Evolutionary conservation across 2,329 filamentous ascomycete species (phyloP).

Genomic region (Trichoderma asperellum): DNA sequence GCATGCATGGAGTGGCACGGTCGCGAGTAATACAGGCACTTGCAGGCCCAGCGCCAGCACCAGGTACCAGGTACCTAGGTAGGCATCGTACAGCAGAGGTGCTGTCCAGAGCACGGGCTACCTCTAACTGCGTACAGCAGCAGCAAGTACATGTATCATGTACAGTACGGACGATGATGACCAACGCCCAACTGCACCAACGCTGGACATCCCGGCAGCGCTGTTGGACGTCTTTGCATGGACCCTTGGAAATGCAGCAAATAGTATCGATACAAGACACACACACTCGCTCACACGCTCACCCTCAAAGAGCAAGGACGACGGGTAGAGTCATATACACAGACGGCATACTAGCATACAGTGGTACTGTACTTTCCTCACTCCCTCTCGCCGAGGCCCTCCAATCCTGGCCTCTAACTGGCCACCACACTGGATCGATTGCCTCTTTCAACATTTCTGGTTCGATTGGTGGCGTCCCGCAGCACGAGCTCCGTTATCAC

Average conservation of each 20-base stretch:
- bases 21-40: neutral
- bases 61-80: neutral
- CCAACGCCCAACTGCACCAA: constrained; percentile 22
- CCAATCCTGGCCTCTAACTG: neutral
- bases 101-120: neutral
- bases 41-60: too few relatives aligned
- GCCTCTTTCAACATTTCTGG: constrained; percentile 16
- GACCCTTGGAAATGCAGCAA: constrained; percentile 17
- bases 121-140: neutral
- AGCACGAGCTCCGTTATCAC: constrained; percentile 10
- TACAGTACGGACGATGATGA: constrained; percentile 10
- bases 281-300: neutral
- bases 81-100: neutral
- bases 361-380: neutral
- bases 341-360: neutral
- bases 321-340: neutral
- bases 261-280: constrained; percentile 1
- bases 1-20: neutral
- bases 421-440: constrained; percentile 11
- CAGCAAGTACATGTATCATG: neutral
- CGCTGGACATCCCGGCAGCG: constrained; percentile 7
- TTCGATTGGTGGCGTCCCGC: constrained; percentile 19
- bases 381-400: neutral
- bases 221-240: constrained; percentile 24
- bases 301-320: neutral